Evolutionary conservation across 2,329 filamentous ascomycete species (phyloP), one percentile per base, ranked within the genome.

Genomic region (Scolecobasidium constrictum): DNA sequence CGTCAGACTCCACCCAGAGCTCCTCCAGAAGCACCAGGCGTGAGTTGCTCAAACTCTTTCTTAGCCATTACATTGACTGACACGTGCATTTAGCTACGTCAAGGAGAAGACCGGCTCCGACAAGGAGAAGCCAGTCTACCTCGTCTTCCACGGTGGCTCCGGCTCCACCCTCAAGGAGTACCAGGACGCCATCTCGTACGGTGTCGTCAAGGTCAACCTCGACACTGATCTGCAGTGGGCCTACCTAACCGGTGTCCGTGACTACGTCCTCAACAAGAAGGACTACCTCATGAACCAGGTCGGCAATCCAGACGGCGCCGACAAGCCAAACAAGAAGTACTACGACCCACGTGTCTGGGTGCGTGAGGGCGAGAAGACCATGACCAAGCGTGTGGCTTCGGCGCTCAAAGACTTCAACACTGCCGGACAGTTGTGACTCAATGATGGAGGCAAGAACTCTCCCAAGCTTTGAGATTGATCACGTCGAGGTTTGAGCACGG

Each of bases 171-270:
- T 94, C 74, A 68, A 86, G 55, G 92, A 98, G 72, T 98, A 84
- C 77, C 74, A 72, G 50, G 78, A 86, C 56, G 90, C 88, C 61
- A 95, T 95, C 67, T 70, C 72, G 62, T 83, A 90, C 67, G 92
- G 92, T 74, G 90, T 98, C 55, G 83, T 95, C 72, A 98, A 98
- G 82, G 92, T 98, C 70, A 98, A 98, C 75, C 75, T 98, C 57
- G 92, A 98, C 70, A 98, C 92, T 40, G 92, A 98, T 63, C 77
- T 96, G 69, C 90, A 96, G 75, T 64, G 58, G 57, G 88, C 90
- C 47, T 98, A 96, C 77, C 76, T 92, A 53, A 70, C 71, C 49
- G 92, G 92, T 69, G 83, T 96, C 71, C 85, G 92, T 51, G 90
- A 98, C 72, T 98, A 87, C 74, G 75, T 96, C 62, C 67, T 86